Conservation (phyloP, 2,329 filamentous ascomycete species). For the Xylaria hypoxylon region DNA sequence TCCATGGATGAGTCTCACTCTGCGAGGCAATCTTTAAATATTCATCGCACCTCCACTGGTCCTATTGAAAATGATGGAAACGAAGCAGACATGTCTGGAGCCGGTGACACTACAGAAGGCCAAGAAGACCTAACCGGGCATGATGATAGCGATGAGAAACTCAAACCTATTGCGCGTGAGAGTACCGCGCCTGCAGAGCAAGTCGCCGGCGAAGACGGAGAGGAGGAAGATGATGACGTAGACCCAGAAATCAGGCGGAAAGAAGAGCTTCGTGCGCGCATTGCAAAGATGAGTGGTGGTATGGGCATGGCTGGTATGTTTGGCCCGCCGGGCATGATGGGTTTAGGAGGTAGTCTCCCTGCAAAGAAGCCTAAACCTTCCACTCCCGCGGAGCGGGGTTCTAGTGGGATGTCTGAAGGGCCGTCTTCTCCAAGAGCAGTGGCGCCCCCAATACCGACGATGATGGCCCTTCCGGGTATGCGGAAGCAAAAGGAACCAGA, state of each 20-base stretch:
- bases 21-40: conserved; percentile 56
- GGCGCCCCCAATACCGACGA: conserved; percentile 67
- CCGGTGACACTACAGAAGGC: conserved; percentile 72
- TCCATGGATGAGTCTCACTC: conserved; percentile 64
- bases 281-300: conserved; percentile 98
- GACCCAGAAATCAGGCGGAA: conserved; percentile 88
- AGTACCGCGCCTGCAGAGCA: conserved; percentile 53
- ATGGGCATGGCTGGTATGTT: conserved; percentile 93
- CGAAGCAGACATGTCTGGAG: conserved; percentile 73
- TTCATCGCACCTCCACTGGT: conserved; percentile 66
- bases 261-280: conserved; percentile 90
- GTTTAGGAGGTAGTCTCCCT: conserved; percentile 63
- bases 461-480: conserved; percentile 80
- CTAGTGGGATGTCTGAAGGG: conserved; percentile 59
- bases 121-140: conserved; percentile 73
- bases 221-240: conserved; percentile 80
- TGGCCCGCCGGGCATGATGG: conserved; percentile 75
- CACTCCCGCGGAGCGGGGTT: conserved; percentile 55
- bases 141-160: conserved; percentile 77
- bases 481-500: conserved; percentile 65
- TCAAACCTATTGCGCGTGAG: conserved; percentile 55
- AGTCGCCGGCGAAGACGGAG: conserved; percentile 64
- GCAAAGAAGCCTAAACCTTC: conserved; percentile 68
- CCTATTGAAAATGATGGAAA: conserved; percentile 67
- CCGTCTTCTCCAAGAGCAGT: conserved; percentile 56